Conservation (phyloP, 768 basidiomycete genomes). For the Leccinum barrowsii region DNA sequence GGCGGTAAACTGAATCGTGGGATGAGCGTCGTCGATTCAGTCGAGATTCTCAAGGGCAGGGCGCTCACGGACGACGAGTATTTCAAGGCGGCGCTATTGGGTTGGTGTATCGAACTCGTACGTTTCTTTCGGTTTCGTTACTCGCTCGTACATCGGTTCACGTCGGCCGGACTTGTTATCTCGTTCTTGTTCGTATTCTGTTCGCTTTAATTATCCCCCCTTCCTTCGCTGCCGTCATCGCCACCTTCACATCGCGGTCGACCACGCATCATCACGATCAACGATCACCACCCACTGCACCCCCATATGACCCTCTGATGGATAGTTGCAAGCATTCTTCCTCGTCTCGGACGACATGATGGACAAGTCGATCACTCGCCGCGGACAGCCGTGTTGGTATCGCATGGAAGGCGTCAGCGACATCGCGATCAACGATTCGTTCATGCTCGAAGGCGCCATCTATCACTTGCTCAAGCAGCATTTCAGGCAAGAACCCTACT, state of each 20-base stretch:
- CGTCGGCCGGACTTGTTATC: not conserved
- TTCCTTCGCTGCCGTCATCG: not conserved
- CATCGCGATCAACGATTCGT: conserved; percentile 93
- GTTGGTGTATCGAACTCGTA: conserved; percentile 95
- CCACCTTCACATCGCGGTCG: no score
- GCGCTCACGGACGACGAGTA: conserved; percentile 79
- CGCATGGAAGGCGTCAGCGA: conserved; percentile 54
- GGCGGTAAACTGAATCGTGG: conserved; percentile 96
- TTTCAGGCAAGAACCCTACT: conserved; percentile 77
- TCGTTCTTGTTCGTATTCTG: not conserved
- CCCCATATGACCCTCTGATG: not conserved
- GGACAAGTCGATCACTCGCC: conserved; percentile 90
- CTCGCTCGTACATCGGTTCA: not conserved
- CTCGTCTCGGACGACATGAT: conserved; percentile 93
- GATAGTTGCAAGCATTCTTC: conserved; percentile 85
- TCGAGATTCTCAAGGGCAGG: conserved; percentile 78
- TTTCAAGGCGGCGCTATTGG: conserved; percentile 80
- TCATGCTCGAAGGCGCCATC: conserved; percentile 94
- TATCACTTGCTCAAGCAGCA: conserved; percentile 86
- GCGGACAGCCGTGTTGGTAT: conserved; percentile 97
- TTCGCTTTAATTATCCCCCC: not conserved
- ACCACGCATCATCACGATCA: not conserved
- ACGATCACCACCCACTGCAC: not conserved
- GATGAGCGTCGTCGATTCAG: conserved; percentile 92
- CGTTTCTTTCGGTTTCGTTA: conserved; percentile 29